Evolutionary conservation across 192 early-diverging fungal genomes (phyloP), one percentile per base, ranked within the genome.

Genomic region (Lunasporangiospora selenospora): DNA sequence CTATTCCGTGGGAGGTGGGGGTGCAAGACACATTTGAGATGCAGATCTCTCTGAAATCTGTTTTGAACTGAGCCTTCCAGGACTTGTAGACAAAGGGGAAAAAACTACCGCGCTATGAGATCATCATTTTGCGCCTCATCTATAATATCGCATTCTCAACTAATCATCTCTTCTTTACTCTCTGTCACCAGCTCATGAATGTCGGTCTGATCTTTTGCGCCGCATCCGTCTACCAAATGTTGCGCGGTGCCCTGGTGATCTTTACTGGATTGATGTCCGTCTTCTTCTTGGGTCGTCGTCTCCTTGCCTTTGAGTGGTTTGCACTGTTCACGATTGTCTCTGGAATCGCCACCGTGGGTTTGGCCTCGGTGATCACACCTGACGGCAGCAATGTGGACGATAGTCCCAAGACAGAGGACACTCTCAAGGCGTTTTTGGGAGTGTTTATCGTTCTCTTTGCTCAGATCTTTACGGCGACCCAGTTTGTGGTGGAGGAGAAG

Each of bases 401-500:
- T 3, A 75, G 85, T 3, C 24, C 54, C 1, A 47, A 60, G 24
- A 36, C 54, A 7, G 51, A 69, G 30, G 69, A 67, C 39, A 52
- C 69, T 32, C 73, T 79, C 38, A 83, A 87, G 36, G 88, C 92
- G 1, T 37, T 87, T 13, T 37, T 96, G 30, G 97, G 97, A 38
- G 89, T 98, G 12, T 42, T 83, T 6, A 65, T 99, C 33, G 93
- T 98, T 11, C 81, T 98, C 32, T 80, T 91, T 36, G 97, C 95
- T 18, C 97, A 99, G 76, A 76, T 93, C 37, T 92, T 99, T 69
- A 94, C 95, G 0, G 95, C 97, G 11, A 79, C 88, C 1, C 95
- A 97, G 78, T 99, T 99, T 82, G 95, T 99, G 18, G 80, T 98
- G 42, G 97, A 99, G 65, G 97, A 99, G 67, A 94, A 92, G 75